Conservation (phyloP, 352 stramenopile genomes). For the Pythium rhizo-oryzae region DNA sequence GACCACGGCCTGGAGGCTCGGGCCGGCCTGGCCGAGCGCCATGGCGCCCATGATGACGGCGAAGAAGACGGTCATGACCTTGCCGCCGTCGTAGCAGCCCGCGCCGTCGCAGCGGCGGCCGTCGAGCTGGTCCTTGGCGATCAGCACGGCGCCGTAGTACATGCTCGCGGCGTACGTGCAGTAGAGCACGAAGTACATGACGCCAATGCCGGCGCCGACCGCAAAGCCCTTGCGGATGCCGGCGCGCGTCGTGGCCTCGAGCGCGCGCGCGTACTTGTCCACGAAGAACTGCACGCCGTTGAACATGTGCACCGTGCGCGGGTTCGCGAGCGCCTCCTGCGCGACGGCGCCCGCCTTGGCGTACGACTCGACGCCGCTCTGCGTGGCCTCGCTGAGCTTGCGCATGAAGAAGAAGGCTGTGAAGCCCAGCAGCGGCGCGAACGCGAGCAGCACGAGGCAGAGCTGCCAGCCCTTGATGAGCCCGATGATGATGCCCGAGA, state of each 20-base stretch:
- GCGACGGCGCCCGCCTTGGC: constrained; percentile 67
- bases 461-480: constrained; percentile 51
- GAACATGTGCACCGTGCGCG: constrained; percentile 54
- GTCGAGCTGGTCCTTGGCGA: constrained; percentile 33
- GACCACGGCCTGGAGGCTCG: constrained; percentile 35
- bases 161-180: constrained; percentile 53
- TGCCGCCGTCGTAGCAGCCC: constrained; percentile 37
- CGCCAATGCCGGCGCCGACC: constrained; percentile 32
- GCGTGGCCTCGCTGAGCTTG: constrained; percentile 30
- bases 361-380: constrained; percentile 52
- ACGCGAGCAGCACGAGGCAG: constrained; percentile 43
- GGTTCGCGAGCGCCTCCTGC: constrained; percentile 70
- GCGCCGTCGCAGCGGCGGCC: constrained; percentile 18
- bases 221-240: constrained; percentile 40
- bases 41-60: constrained; percentile 44
- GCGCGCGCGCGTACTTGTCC: constrained; percentile 38
- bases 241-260: constrained; percentile 28
- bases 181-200: constrained; percentile 44
- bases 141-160: constrained; percentile 48
- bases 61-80: constrained; percentile 46
- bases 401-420: constrained; percentile 47
- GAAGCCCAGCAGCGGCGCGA: constrained; percentile 38
- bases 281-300: constrained; percentile 35
- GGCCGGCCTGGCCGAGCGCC: constrained; percentile 39
- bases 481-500: constrained; percentile 43